These are phyloP conservation scores for Stentor coeruleus DNA, from an alignment of 73 alveolate species.

Conservation along the genomic window DNA sequence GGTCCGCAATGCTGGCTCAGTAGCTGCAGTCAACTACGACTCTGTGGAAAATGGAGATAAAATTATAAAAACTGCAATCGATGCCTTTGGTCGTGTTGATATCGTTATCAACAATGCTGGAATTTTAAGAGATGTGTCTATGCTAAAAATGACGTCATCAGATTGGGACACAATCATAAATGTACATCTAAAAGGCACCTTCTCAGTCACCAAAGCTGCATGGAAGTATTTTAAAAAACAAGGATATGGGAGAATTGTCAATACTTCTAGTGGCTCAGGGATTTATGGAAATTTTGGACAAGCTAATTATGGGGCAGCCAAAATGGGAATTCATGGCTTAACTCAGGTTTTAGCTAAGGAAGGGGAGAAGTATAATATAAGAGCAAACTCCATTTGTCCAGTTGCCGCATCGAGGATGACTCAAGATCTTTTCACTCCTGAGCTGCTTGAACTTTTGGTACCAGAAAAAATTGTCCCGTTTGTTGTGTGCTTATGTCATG, in stretches of 20 bases:
- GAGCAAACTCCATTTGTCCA: conserved; percentile 79
- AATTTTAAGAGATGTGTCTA: conserved; percentile 82
- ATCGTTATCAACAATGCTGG: conserved; percentile 93
- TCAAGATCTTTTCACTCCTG: too few relatives aligned
- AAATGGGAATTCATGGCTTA: conserved; percentile 81
- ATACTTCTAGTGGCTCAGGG: conserved; percentile 83
- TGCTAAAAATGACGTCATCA: conserved; percentile 77
- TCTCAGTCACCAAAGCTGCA: conserved; percentile 61
- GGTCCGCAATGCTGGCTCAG: conserved; percentile 76
- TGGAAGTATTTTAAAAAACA: conserved; percentile 66
- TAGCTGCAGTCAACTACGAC: conserved; percentile 69
- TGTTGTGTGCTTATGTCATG: conserved; percentile 7
- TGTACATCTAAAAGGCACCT: too few relatives aligned
- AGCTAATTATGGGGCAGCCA: conserved; percentile 81
- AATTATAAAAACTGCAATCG: conserved; percentile 89
- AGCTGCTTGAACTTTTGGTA: too few relatives aligned
- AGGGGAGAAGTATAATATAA: conserved; percentile 48
- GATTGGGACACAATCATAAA: conserved; percentile 79
- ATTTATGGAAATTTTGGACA: conserved; percentile 85
- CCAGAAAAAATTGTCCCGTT: conserved; percentile 4
- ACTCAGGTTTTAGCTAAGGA: conserved; percentile 80
- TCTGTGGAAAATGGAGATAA: conserved; percentile 92
- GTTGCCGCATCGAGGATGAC: conserved; percentile 93
- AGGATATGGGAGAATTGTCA: conserved; percentile 81
- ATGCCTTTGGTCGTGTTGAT: conserved; percentile 76